A percentile compares a stretch with the other conserved stretches of the same genome.
These are phyloP conservation scores for Euphrasia arctica DNA, from an alignment of 305 asterid species.

Conservation along the genomic window DNA sequence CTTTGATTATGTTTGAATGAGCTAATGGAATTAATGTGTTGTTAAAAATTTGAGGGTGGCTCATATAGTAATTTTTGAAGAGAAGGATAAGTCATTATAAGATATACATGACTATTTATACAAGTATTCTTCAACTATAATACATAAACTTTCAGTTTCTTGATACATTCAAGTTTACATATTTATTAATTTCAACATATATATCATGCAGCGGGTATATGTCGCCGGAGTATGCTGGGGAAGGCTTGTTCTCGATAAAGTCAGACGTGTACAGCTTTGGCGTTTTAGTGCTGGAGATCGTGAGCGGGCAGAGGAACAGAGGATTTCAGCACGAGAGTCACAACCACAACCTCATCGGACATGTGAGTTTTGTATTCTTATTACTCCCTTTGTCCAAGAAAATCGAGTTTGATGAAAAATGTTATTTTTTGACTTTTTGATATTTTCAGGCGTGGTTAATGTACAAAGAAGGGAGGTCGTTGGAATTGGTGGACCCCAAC, in stretches of 20 bases:
- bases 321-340: slow-evolving; percentile 25
- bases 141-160: no score
- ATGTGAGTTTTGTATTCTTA: slow-evolving; percentile 20
- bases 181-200: no score
- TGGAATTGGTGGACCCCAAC: slow-evolving; percentile 1
- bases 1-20: not conserved
- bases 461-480: not conserved
- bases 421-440: no score
- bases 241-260: slow-evolving; percentile 35
- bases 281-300: slow-evolving; percentile 30
- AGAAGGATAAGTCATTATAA: no score
- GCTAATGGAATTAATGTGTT: not conserved
- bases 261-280: slow-evolving; percentile 40
- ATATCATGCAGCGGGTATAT: slow-evolving; percentile 28
- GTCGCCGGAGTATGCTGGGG: slow-evolving; percentile 36
- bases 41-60: no score
- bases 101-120: no score
- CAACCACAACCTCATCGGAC: slow-evolving; percentile 30
- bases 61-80: no score
- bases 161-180: no score
- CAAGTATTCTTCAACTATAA: no score
- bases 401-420: no score
- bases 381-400: no score
- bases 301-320: slow-evolving; percentile 31
- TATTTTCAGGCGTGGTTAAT: slow-evolving; percentile 1